Conservation (phyloP, 192 early-diverging fungal species). For the Polychytrium aggregatum region DNA sequence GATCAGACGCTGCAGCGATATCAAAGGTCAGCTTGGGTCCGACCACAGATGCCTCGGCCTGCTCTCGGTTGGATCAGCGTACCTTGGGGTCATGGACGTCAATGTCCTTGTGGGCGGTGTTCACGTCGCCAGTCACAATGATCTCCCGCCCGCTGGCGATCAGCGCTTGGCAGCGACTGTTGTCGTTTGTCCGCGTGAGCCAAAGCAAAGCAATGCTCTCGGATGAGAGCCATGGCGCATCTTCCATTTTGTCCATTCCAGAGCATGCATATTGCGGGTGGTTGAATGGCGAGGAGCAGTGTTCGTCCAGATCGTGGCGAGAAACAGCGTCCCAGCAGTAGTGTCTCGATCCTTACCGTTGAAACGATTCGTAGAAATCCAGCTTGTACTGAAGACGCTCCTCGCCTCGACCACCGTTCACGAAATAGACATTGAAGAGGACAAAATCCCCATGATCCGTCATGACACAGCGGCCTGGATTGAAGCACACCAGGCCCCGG, state of each 20-base stretch:
- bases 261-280: no score
- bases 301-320: no score
- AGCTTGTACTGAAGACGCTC: conserved; percentile 3
- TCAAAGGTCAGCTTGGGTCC: no score
- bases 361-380: conserved; percentile 3
- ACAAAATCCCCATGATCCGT: conserved; percentile 54
- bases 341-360: no score
- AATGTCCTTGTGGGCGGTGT: conserved; percentile 35
- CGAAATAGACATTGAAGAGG: conserved; percentile 37
- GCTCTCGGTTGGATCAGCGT: conserved; percentile 29
- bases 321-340: no score
- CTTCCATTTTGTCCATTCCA: no score
- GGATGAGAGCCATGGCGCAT: no score
- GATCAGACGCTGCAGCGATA: background rate
- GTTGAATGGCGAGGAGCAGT: no score
- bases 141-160: conserved; percentile 2
- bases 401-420: background rate
- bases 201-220: no score
- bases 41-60: conserved; percentile 1
- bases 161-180: no score
- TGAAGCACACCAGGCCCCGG: conserved; percentile 30
- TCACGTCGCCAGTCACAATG: conserved; percentile 21
- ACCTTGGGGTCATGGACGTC: conserved; percentile 48
- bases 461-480: conserved; percentile 52
- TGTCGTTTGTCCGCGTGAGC: no score